phyloP scores from a whole-genome alignment of 2,329 filamentous ascomycete species.

The Fusarium lateritium region DNA sequence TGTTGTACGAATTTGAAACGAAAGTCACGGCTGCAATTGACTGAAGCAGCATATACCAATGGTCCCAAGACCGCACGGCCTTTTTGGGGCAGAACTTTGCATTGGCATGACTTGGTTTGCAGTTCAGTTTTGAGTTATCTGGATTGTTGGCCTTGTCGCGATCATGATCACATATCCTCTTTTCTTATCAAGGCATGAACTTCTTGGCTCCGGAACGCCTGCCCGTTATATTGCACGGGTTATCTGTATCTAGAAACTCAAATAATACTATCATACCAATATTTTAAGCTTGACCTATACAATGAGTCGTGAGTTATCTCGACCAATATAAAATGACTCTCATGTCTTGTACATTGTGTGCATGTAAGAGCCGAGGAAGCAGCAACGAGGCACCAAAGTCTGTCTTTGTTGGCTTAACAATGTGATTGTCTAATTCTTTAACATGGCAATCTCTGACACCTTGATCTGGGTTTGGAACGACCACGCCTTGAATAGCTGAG shows the following conservation, averaged over 20 bases:
- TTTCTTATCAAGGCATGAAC: constrained; percentile 12
- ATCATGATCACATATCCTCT: constrained; percentile 23
- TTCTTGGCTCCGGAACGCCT: constrained; percentile 5
- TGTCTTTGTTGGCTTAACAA: background rate
- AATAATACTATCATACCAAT: constrained; percentile 39
- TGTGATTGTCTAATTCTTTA: background rate
- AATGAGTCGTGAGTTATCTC: background rate
- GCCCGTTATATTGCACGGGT: constrained; percentile 1
- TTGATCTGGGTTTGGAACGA: background rate
- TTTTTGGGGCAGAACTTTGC: constrained; percentile 9
- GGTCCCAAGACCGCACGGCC: constrained; percentile 6
- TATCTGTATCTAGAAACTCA: constrained; percentile 40
- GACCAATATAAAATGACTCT: background rate
- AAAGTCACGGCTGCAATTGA: constrained; percentile 39
- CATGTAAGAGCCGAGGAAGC: background rate
- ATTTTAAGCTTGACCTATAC: constrained; percentile 16
- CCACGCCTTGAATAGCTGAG: background rate
- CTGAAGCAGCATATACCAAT: constrained; percentile 31
- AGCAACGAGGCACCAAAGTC: background rate
- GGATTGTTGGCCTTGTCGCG: constrained; percentile 10
- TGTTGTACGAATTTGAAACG: constrained; percentile 44
- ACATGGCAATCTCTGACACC: background rate
- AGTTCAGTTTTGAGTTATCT: constrained; percentile 19
- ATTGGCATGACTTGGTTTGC: constrained; percentile 6
- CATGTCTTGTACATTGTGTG: background rate